Conservation (phyloP, 2,329 filamentous ascomycete genomes). For the Fusarium anthophilum region DNA sequence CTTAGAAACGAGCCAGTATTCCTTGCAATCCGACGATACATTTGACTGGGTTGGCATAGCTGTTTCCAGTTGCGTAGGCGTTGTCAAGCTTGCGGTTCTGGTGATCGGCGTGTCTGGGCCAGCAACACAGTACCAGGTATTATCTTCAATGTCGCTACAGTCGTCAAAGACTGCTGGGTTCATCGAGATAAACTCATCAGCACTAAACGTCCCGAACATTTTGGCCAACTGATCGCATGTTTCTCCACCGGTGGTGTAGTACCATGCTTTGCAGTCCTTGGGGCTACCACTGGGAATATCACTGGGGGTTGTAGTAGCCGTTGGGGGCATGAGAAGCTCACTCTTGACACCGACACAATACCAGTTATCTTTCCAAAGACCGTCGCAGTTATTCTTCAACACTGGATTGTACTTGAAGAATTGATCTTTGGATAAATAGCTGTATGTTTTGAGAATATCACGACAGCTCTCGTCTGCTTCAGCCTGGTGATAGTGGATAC, state of each 20-base stretch:
- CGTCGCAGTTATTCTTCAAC: background rate
- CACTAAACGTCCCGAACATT: background rate
- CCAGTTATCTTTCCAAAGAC: background rate
- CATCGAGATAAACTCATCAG: background rate
- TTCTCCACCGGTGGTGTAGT: background rate
- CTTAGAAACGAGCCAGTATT: background rate
- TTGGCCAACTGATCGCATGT: background rate
- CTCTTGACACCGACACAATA: background rate
- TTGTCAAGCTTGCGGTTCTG: background rate
- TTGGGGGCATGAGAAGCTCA: background rate
- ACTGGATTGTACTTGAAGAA: slow-evolving; percentile 8
- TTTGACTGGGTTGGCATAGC: fast-evolving
- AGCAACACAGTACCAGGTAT: background rate
- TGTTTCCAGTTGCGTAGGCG: fast-evolving
- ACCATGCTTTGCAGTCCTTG: background rate
- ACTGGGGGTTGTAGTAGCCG: background rate
- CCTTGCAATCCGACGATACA: fast-evolving
- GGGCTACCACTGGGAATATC: background rate
- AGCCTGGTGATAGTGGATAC: background rate
- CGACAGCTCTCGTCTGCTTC: background rate
- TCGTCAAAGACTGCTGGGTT: background rate
- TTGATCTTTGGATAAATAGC: background rate
- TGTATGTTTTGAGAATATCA: background rate
- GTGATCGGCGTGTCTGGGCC: fast-evolving
- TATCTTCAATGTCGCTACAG: fast-evolving